A percentile compares a stretch with the other conserved stretches of the same genome.
These are phyloP conservation scores for Pyracantha coccinea DNA, from an alignment of 331 rosid species.

Conservation along the genomic window DNA sequence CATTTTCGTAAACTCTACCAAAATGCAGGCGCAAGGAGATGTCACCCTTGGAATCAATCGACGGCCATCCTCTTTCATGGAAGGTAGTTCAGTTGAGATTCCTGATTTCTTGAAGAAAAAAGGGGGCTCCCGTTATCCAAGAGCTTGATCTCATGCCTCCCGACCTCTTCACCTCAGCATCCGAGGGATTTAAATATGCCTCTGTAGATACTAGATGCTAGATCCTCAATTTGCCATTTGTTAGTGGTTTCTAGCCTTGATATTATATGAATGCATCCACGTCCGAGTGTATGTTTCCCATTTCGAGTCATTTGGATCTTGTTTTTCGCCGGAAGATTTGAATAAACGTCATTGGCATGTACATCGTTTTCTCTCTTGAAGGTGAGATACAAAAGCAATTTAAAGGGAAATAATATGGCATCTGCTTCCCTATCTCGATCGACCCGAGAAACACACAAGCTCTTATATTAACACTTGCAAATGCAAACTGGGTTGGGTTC, in stretches of 20 bases:
- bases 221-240: constrained; percentile 19
- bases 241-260: constrained; percentile 30
- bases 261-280: constrained; percentile 19
- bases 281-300: constrained; percentile 6
- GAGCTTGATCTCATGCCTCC: constrained; percentile 35
- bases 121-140: constrained; percentile 87
- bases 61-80: constrained; percentile 60
- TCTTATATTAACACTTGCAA: constrained; percentile 17
- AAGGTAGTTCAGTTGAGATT: constrained; percentile 75
- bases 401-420: no score
- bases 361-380: constrained; percentile 8
- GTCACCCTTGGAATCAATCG: constrained; percentile 42
- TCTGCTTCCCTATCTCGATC: constrained; percentile 16
- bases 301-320: not conserved
- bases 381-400: not conserved
- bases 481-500: constrained; percentile 27
- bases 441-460: constrained; percentile 22
- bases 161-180: constrained; percentile 19
- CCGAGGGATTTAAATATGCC: constrained; percentile 30
- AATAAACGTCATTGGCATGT: constrained; percentile 19
- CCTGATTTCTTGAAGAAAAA: constrained; percentile 96
- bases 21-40: constrained; percentile 84
- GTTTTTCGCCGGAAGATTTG: not conserved
- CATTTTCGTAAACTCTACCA: constrained; percentile 10
- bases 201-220: constrained; percentile 24